These are phyloP conservation scores for Rhizopus delemar DNA, from an alignment of 371 early-diverging fungal species.

Conservation along the genomic window DNA sequence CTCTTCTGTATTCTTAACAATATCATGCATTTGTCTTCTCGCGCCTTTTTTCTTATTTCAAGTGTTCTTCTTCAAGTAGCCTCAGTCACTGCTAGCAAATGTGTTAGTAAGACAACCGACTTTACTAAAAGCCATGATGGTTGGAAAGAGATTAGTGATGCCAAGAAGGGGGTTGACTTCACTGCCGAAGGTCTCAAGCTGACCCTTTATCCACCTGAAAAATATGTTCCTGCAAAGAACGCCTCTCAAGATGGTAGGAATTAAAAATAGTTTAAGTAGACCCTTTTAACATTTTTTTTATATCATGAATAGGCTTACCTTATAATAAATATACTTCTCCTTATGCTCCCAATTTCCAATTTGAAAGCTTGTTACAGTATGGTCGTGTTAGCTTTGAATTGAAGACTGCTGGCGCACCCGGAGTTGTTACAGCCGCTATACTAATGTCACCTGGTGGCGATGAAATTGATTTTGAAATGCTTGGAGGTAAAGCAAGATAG, in stretches of 20 bases:
- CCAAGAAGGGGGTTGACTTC: conserved; percentile 17
- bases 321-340: conserved; percentile 33
- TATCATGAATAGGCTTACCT: conserved; percentile 28
- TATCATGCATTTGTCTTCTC: neutral
- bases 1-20: neutral
- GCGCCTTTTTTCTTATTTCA: neutral
- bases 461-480: conserved; percentile 47
- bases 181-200: conserved; percentile 34
- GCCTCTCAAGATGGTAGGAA: conserved; percentile 11
- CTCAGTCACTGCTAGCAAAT: conserved; percentile 1
- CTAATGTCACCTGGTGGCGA: conserved; percentile 36
- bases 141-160: conserved; percentile 30
- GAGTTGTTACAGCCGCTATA: conserved; percentile 41
- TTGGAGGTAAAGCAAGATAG: conserved; percentile 14
- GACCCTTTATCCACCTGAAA: conserved; percentile 30
- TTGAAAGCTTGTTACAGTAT: conserved; percentile 26
- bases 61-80: neutral
- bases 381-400: conserved; percentile 33
- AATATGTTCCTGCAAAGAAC: conserved; percentile 12
- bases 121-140: conserved; percentile 26
- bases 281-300: neutral
- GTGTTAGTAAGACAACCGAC: conserved; percentile 5
- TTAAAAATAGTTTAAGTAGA: neutral
- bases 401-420: conserved; percentile 29
- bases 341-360: conserved; percentile 31